Percentiles rank a stretch among this genome's conserved stretches.
Evolutionary conservation across 2,329 filamentous ascomycete species (phyloP).

Genomic region (Exophiala sideris): DNA sequence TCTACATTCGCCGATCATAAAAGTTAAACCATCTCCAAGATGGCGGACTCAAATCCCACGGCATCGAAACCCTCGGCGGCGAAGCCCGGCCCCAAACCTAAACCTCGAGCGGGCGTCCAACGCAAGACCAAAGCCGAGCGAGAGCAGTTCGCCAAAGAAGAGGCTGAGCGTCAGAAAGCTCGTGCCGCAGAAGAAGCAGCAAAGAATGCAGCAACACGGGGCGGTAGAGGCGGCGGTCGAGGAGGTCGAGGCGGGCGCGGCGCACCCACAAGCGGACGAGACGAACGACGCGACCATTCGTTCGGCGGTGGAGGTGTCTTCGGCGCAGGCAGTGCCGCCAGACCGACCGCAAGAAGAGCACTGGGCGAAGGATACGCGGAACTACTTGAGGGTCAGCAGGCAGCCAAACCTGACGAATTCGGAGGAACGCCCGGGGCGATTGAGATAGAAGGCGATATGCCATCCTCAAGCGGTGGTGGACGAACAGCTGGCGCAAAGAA

Average conservation of each 20-base stretch:
- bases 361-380: conserved; percentile 29
- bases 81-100: conserved; percentile 8
- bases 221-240: conserved; percentile 14
- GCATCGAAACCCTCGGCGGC: conserved; percentile 8
- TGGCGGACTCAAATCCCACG: conserved; percentile 2
- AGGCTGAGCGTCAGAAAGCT: conserved; percentile 26
- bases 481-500: conserved; percentile 21
- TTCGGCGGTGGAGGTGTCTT: conserved; percentile 22
- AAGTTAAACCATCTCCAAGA: not conserved
- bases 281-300: conserved; percentile 6
- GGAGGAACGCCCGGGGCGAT: conserved; percentile 16
- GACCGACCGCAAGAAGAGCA: conserved; percentile 30
- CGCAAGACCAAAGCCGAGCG: conserved; percentile 28
- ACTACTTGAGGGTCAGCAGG: conserved; percentile 23
- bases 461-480: conserved; percentile 16
- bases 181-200: conserved; percentile 20
- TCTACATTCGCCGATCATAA: not conserved
- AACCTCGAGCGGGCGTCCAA: conserved; percentile 25
- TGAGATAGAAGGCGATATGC: conserved; percentile 23
- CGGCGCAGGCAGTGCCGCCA: conserved; percentile 16
- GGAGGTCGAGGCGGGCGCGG: conserved; percentile 12
- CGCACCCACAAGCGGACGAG: not conserved
- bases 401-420: conserved; percentile 2
- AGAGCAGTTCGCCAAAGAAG: conserved; percentile 26
- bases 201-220: conserved; percentile 7